Evolutionary conservation across 345 rosid species (phyloP).

Genomic region (Cardamine resedifolia): DNA sequence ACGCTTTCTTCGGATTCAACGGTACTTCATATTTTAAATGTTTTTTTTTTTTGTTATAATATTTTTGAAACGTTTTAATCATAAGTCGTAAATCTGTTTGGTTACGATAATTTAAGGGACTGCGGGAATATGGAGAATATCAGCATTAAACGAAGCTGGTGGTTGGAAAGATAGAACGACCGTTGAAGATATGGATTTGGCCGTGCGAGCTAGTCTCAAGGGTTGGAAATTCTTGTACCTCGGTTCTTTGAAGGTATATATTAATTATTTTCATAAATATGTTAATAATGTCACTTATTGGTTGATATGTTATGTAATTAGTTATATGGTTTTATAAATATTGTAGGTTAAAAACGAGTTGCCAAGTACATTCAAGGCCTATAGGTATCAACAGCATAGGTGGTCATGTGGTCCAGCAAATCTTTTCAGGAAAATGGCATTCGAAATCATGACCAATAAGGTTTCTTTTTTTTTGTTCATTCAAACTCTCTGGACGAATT

Average conservation of each 20-base stretch:
- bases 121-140: constrained; percentile 93
- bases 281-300: neutral
- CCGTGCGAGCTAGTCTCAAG: constrained; percentile 94
- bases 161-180: constrained; percentile 99
- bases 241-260: constrained; percentile 58
- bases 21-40: too few relatives aligned
- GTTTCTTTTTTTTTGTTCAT: constrained; percentile 36
- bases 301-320: neutral
- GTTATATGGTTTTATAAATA: neutral
- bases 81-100: neutral
- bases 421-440: constrained; percentile 88
- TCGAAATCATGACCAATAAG: constrained; percentile 77
- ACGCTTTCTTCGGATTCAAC: constrained; percentile 95
- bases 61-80: neutral
- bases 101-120: constrained; percentile 53
- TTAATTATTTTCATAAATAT: neutral
- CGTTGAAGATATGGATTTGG: constrained; percentile 98
- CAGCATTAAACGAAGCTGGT: constrained; percentile 90
- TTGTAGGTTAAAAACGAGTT: constrained; percentile 89
- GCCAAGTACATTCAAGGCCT: constrained; percentile 93
- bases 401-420: constrained; percentile 99
- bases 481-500: too few relatives aligned
- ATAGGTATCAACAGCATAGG: constrained; percentile 89
- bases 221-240: constrained; percentile 96
- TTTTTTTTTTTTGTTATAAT: neutral